These are phyloP conservation scores for Salvia miltiorrhiza DNA, from an alignment of 257 asterid genomes.

Conservation along the genomic window DNA sequence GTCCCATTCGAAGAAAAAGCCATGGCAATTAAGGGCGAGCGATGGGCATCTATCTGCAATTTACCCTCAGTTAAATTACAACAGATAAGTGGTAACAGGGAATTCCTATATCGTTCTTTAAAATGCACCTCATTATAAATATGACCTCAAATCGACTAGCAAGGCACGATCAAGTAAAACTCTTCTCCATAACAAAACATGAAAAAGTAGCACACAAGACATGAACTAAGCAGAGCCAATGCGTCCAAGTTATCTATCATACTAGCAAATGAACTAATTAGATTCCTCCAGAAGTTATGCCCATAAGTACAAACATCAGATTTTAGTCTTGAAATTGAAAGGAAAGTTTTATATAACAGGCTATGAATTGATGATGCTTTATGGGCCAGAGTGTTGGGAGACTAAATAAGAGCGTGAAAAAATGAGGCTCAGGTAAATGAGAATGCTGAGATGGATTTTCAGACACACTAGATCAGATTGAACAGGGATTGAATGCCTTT, in stretches of 20 bases:
- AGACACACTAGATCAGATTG: not conserved
- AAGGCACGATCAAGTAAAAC: conserved; percentile 13
- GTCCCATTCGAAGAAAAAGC: conserved; percentile 78
- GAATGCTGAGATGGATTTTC: not conserved
- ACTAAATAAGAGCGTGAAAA: not conserved
- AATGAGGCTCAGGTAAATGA: not conserved
- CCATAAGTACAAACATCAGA: not conserved
- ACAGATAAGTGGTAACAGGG: not conserved
- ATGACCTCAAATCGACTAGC: not conserved
- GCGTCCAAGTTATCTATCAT: not conserved
- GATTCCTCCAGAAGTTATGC: not conserved
- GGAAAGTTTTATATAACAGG: not conserved
- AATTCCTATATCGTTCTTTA: not conserved
- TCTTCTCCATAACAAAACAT: not conserved
- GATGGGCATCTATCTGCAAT: conserved; percentile 94
- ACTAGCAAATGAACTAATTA: conserved; percentile 7
- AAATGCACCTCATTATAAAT: not conserved
- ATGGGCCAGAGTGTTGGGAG: not conserved
- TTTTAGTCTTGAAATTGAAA: not conserved
- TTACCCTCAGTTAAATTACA: conserved; percentile 17
- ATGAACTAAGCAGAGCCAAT: not conserved
- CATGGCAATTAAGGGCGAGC: conserved; percentile 81
- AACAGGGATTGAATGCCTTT: not conserved
- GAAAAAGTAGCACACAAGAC: not conserved
- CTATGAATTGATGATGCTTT: not conserved